Percentiles rank a stretch among this genome's conserved stretches.
These are phyloP conservation scores for Macrolepiota dolichaula DNA, from an alignment of 768 basidiomycete species.

Conservation along the genomic window DNA sequence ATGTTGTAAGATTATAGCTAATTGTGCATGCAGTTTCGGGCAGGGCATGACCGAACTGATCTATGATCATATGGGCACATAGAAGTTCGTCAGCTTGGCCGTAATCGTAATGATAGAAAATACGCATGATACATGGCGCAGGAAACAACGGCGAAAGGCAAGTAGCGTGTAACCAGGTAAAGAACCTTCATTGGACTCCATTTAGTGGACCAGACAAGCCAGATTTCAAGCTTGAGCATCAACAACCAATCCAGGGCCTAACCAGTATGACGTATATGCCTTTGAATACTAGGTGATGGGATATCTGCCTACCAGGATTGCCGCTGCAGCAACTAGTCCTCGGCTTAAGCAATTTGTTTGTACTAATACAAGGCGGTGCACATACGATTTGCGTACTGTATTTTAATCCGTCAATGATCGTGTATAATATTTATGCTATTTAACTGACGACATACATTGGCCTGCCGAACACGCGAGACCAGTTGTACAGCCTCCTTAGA, in stretches of 20 bases:
- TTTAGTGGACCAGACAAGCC: neutral
- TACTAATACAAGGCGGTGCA: neutral
- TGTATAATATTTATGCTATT: neutral
- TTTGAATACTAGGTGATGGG: neutral
- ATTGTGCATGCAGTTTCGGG: neutral
- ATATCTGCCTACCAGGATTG: neutral
- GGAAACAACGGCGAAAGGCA: neutral
- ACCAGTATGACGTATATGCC: neutral
- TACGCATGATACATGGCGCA: neutral
- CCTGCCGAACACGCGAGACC: neutral
- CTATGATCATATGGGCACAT: neutral
- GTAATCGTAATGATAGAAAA: neutral
- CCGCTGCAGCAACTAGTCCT: neutral
- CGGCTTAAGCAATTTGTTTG: neutral
- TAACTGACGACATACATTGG: neutral
- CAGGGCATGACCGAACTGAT: neutral
- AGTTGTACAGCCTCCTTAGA: too few relatives aligned
- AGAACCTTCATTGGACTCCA: too few relatives aligned
- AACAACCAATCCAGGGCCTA: neutral
- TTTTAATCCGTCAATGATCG: neutral
- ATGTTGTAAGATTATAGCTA: neutral
- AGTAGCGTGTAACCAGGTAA: too few relatives aligned
- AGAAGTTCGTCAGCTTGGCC: too few relatives aligned
- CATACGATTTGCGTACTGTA: neutral
- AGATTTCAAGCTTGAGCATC: neutral